Evolutionary conservation across 306 rosid genomes (phyloP), one percentile per base, ranked within the genome.

Genomic region (Quercus mongolica): DNA sequence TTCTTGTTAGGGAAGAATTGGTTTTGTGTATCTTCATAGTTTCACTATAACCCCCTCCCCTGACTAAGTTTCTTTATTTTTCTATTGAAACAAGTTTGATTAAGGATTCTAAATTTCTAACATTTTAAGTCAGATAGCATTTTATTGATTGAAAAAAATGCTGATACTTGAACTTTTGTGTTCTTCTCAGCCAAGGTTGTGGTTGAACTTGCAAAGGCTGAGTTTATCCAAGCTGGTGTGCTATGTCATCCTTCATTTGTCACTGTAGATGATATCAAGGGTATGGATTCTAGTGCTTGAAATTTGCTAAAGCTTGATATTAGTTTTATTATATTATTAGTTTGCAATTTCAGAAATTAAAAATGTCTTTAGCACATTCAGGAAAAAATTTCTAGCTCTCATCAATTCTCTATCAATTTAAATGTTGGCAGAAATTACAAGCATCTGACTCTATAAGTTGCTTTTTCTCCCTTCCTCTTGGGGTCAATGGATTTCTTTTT

Each of bases 241-340:
- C 68, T 91, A 35, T 80, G 88, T 12, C 97, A 92, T 84, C 97
- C 96, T n/a, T 80, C 97, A 52, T 78, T 87, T 33, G 88, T 92
- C 76, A 65, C 87, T 64, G 49, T 88, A 61, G 94, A 92, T 14
- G 97, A 92, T 82, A 83, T 88, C 74, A 88, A 86, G 56, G 86
- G 97, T 92, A 86, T 76, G 88, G 2, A 69, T 79, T 83, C 44
- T 56, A 51, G 25, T 30, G 6, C 69, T 63, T 63, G 46, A 20
- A 35, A n/a, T 28, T 15, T 21, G 49, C 26, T 5, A 17, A 6
- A 69, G 5, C 19, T 46, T 2, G 4, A 59, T 59, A 59, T 57
- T 20, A 41, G 46, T 41, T 41, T 41, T 28, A 3, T 46, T 30
- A 33, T 5, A 31, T 31, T 17, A 17, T 15, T 18, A 65, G 9